These are phyloP conservation scores for Colletotrichum sp. DNA, from an alignment of 2,329 filamentous ascomycete genomes.

Conservation along the genomic window DNA sequence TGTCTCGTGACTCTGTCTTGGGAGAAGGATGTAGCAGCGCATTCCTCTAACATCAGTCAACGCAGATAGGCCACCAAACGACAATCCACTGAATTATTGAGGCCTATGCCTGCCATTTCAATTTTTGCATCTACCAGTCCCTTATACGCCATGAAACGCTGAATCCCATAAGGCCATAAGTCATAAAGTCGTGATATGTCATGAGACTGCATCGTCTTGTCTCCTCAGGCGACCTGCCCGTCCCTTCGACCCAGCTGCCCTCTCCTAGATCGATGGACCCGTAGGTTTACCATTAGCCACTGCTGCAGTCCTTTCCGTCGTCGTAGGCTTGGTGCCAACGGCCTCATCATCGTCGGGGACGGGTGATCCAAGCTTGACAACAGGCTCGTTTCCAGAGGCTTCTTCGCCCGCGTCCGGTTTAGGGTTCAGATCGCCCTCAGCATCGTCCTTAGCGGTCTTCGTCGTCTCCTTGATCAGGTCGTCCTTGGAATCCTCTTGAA, in stretches of 20 bases:
- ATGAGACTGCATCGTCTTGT: not conserved
- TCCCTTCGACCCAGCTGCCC: not conserved
- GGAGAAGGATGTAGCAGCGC: not conserved
- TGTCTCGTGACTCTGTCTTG: not conserved
- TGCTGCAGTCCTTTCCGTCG: not conserved
- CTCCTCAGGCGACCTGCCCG: not conserved
- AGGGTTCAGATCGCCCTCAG: not conserved
- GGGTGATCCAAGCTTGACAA: not conserved
- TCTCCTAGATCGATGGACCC: not conserved
- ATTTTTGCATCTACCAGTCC: not conserved
- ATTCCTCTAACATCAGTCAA: not conserved
- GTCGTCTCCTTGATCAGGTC: not conserved
- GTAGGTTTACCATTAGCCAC: not conserved
- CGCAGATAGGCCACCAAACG: not conserved
- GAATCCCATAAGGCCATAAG: not conserved
- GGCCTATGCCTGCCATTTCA: not conserved
- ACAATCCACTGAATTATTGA: not conserved
- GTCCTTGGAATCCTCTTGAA: not conserved
- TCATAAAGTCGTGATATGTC: conserved; percentile 8
- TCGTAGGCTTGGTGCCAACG: not conserved
- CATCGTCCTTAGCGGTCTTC: not conserved
- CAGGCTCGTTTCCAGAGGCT: not conserved
- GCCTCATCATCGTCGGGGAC: not conserved
- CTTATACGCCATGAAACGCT: not conserved
- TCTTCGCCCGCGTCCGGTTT: not conserved